Evolutionary conservation across 768 basidiomycete species (phyloP), one percentile per base, ranked within the genome.

Genomic region (Lyophyllum semitale): DNA sequence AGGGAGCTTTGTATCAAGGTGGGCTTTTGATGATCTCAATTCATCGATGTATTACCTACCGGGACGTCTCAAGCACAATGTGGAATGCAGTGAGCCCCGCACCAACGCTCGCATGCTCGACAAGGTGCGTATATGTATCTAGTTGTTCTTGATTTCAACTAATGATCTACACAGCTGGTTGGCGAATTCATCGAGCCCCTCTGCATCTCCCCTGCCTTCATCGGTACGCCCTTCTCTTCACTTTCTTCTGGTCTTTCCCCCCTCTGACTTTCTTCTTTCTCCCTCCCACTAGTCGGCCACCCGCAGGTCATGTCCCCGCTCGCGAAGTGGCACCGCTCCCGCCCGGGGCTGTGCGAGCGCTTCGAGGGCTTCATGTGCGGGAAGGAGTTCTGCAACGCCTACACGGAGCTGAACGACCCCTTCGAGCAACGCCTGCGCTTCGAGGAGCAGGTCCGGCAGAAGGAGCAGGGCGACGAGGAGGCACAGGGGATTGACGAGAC

Each of bases 291-390:
- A 89, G 95, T 96, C 59, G 97, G 97, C 27, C 97, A 98, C 74
- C 97, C 97, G 15, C 95, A 98, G 77, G 93, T 98, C 61, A 99
- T 99, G 97, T 98, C 96, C 0, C 97, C 97, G 2, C 87, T 99
- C 32, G 97, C 97, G 71, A 99, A 99, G 78, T 93, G 91, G 84
- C 95, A 98, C 72, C 92, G 97, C 59, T 92, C 91, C n/a, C 86
- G 93, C 38, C 93, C 95, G 0, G 97, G 97, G 35, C 82, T 99
- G 23, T 98, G 97, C 73, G 97, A 99, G 72, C 94, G 97, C 17
- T 99, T 99, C 77, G 97, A 99, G 71, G 93, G 86, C 8, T 99
- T 99, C 84, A 84, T 99, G 82, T 96, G 94, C 50, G 93, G 93
- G 55, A 95, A 97, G 81, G 96, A 98, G 74, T 87, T 98, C 73